These are phyloP conservation scores for Castanea sativa DNA, from an alignment of 306 rosid genomes.

Conservation along the genomic window DNA sequence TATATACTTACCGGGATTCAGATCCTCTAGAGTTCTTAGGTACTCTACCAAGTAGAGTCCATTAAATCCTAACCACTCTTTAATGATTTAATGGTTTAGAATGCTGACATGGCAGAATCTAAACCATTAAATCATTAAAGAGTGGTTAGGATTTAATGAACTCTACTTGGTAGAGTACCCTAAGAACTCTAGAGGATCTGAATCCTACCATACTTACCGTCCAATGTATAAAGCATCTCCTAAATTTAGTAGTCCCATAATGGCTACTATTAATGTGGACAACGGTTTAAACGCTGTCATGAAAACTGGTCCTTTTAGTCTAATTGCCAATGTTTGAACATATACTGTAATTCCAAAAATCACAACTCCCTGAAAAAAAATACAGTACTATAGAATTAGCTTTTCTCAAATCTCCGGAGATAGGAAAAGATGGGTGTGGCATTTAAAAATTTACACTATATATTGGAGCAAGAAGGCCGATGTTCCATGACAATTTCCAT, in stretches of 20 bases:
- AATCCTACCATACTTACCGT: slow-evolving; percentile 20
- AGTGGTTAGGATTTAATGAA: no score
- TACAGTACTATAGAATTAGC: background rate
- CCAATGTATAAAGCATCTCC: slow-evolving; percentile 28
- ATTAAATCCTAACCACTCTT: no score
- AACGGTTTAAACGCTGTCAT: slow-evolving; percentile 26
- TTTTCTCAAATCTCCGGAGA: no score
- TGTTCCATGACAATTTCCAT: slow-evolving; percentile 30
- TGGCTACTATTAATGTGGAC: slow-evolving; percentile 2
- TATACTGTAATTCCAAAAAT: slow-evolving; percentile 1
- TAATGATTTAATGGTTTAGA: no score
- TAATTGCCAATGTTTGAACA: slow-evolving; percentile 9
- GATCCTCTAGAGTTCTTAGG: no score
- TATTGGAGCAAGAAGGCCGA: slow-evolving; percentile 23
- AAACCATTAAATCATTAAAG: no score
- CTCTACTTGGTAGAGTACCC: no score
- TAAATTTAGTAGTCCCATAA: slow-evolving; percentile 13
- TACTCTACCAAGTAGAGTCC: no score
- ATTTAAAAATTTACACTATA: background rate
- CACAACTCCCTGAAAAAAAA: slow-evolving; percentile 21
- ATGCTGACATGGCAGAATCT: no score
- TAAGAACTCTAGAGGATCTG: no score
- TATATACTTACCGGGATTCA: no score
- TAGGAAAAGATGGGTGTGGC: background rate
- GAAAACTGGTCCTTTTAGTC: slow-evolving; percentile 29